A percentile compares a stretch with the other conserved stretches of the same genome.
Conservation (phyloP, 208 protist species). For the Perkinsela sp. region DNA sequence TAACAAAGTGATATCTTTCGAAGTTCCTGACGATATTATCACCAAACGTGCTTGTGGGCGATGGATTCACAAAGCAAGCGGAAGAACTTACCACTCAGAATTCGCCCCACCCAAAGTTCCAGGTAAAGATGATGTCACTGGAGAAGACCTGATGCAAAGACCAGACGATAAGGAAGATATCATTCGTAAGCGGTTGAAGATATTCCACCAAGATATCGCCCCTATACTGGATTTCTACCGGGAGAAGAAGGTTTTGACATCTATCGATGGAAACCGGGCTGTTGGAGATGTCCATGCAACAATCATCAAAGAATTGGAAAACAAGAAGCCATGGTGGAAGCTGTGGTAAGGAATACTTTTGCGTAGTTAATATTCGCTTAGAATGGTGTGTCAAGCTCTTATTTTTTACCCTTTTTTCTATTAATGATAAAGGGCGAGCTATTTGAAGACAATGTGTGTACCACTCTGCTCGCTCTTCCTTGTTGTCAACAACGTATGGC, state of each 20-base stretch:
- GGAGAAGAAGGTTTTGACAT: slow-evolving; percentile 18
- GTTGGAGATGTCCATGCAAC: slow-evolving; percentile 26
- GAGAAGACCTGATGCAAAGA: slow-evolving; percentile 64
- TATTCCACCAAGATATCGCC: slow-evolving; percentile 43
- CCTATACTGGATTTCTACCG: slow-evolving; percentile 58
- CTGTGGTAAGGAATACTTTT: too few species aligned
- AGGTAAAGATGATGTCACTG: slow-evolving; percentile 68
- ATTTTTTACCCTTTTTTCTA: too few species aligned
- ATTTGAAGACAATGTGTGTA: too few species aligned
- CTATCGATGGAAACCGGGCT: slow-evolving; percentile 30
- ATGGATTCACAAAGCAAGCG: slow-evolving; percentile 64
- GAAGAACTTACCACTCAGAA: slow-evolving; percentile 67
- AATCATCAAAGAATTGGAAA: slow-evolving; percentile 7
- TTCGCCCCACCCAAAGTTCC: slow-evolving; percentile 60
- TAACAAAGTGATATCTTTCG: slow-evolving; percentile 58
- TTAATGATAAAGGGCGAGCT: too few species aligned
- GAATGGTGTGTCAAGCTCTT: too few species aligned
- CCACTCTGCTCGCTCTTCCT: too few species aligned
- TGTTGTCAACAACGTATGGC: too few species aligned
- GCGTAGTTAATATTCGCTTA: too few species aligned
- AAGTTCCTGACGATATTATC: slow-evolving; percentile 64
- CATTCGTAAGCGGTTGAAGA: slow-evolving; percentile 42
- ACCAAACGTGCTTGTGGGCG: slow-evolving; percentile 51
- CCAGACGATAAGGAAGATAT: slow-evolving; percentile 69
- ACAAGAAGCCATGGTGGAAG: background rate